Percentiles rank a stretch among this genome's conserved stretches.
These are phyloP conservation scores for Chernovozyma sophiae-reginae DNA, from an alignment of 1,139 yeast genomes.

Conservation along the genomic window DNA sequence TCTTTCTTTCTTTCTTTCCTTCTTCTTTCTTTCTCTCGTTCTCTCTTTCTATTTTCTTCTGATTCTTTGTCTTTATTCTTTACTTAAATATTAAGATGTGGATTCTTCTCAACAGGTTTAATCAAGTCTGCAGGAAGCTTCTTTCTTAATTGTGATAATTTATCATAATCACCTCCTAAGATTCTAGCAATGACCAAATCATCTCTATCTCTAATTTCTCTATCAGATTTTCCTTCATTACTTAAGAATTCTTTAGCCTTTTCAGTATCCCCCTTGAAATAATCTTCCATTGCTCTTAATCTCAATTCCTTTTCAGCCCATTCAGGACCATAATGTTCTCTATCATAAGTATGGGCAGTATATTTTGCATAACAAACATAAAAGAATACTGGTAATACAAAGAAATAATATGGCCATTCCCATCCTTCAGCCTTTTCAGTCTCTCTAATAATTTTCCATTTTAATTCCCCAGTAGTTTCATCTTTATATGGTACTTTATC, in stretches of 20 bases:
- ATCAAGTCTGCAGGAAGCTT: constrained; percentile 40
- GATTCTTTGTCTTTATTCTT: no score
- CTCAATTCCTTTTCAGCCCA: constrained; percentile 87
- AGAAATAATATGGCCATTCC: constrained; percentile 72
- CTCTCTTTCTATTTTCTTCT: no score
- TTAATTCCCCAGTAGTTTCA: constrained; percentile 70
- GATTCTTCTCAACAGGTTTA: constrained; percentile 34
- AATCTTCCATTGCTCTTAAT: constrained; percentile 69
- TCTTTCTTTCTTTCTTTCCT: no score
- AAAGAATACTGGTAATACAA: constrained; percentile 60
- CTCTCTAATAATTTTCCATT: constrained; percentile 76
- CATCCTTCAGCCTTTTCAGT: constrained; percentile 78
- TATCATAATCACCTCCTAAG: constrained; percentile 81
- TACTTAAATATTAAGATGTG: constrained; percentile 33
- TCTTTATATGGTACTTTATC: constrained; percentile 86
- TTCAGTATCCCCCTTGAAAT: constrained; percentile 58
- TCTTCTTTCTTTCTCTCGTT: no score
- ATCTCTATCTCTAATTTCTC: constrained; percentile 67
- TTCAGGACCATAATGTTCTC: constrained; percentile 50
- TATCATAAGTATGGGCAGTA: constrained; percentile 41
- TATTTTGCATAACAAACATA: constrained; percentile 44
- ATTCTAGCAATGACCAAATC: constrained; percentile 79
- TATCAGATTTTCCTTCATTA: constrained; percentile 52
- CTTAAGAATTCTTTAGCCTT: constrained; percentile 55
- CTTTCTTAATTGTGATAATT: constrained; percentile 66